Percentiles rank a stretch among this genome's conserved stretches.
Evolutionary conservation across 257 asterid species (phyloP).

Genomic region (Parsonsia alboflavescens): DNA sequence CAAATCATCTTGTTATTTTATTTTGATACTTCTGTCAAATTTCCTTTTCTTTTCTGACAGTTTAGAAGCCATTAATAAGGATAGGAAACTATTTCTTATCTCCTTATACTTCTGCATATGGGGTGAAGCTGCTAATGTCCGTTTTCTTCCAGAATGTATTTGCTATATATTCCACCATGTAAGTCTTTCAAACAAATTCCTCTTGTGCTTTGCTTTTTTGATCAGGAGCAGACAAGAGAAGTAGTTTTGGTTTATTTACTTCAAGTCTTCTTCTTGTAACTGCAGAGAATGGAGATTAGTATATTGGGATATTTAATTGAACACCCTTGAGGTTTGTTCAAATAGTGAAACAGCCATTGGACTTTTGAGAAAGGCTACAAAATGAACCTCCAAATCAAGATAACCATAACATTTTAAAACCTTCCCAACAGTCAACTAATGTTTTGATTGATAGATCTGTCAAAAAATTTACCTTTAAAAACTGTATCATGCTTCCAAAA

Average conservation of each 20-base stretch:
- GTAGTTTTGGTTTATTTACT: neutral
- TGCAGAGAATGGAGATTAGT: neutral
- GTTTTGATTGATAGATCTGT: too few relatives aligned
- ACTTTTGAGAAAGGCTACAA: neutral
- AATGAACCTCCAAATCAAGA: neutral
- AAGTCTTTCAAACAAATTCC: slow-evolving; percentile 30
- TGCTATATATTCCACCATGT: slow-evolving; percentile 94
- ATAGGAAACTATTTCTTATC: slow-evolving; percentile 77
- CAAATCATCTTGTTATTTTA: neutral
- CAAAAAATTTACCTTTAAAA: too few relatives aligned
- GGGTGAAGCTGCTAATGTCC: slow-evolving; percentile 99
- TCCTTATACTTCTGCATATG: slow-evolving; percentile 86
- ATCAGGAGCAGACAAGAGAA: neutral
- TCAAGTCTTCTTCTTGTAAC: neutral
- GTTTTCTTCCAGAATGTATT: slow-evolving; percentile 96
- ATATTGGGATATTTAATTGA: neutral
- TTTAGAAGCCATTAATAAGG: slow-evolving; percentile 90
- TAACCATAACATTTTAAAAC: neutral
- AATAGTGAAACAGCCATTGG: neutral
- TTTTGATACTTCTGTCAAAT: slow-evolving; percentile 12
- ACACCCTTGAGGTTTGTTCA: neutral
- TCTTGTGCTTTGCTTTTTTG: neutral
- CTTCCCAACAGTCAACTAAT: neutral
- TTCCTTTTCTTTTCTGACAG: slow-evolving; percentile 30
- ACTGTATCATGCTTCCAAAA: too few relatives aligned